A percentile compares a stretch with the other conserved stretches of the same genome.
These are phyloP conservation scores for Kuraishia floccosa DNA, from an alignment of 805 yeast genomes.

Conservation along the genomic window DNA sequence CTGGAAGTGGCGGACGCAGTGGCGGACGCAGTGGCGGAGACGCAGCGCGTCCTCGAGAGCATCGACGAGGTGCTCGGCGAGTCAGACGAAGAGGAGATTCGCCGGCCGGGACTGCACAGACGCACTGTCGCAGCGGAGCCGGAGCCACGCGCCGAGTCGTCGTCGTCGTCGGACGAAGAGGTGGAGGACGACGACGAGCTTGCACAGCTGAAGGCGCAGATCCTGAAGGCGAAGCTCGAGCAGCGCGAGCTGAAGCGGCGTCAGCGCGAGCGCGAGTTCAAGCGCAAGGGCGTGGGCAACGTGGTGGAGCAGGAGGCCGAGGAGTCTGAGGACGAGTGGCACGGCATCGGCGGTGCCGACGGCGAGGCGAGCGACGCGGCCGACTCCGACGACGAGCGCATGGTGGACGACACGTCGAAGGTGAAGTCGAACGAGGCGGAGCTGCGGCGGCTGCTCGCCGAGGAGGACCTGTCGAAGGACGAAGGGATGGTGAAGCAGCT, in stretches of 20 bases:
- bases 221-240: conserved; percentile 12
- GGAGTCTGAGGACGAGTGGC: conserved; percentile 86
- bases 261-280: conserved; percentile 37
- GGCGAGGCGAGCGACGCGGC: conserved; percentile 47
- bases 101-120: no score
- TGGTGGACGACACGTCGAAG: conserved; percentile 63
- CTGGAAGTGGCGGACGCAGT: not conserved
- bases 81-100: conserved; percentile 13
- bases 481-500: conserved; percentile 53
- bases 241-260: conserved; percentile 11
- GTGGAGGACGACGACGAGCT: conserved; percentile 24
- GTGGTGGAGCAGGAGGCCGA: conserved; percentile 77
- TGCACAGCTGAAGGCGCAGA: conserved; percentile 8
- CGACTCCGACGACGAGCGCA: conserved; percentile 65
- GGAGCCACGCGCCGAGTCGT: conserved; percentile 17
- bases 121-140: no score
- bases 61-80: conserved; percentile 4
- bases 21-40: no score
- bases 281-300: conserved; percentile 41
- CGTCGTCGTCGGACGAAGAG: conserved; percentile 7
- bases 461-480: conserved; percentile 53
- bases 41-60: not conserved
- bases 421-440: conserved; percentile 46
- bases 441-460: conserved; percentile 44
- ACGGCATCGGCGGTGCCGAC: conserved; percentile 68